Percentiles rank a stretch among this genome's conserved stretches.
These are phyloP conservation scores for Dictyostelium capitatum DNA, from an alignment of 78 protist species.

Conservation along the genomic window DNA sequence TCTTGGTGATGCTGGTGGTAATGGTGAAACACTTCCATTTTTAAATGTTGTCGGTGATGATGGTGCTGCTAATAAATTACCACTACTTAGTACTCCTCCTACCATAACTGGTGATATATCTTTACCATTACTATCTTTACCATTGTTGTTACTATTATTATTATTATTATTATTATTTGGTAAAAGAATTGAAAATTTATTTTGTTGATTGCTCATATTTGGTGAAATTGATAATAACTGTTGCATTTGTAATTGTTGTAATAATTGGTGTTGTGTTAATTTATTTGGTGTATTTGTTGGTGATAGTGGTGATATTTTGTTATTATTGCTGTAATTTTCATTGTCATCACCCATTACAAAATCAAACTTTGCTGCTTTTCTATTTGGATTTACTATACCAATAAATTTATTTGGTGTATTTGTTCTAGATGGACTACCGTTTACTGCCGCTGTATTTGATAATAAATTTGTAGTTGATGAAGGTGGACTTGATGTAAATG, in stretches of 20 bases:
- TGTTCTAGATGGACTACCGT: not conserved
- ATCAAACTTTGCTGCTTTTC: conserved; percentile 49
- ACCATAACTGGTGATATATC: not conserved
- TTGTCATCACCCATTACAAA: not conserved
- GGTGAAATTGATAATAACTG: conserved; percentile 24
- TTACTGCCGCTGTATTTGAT: too few relatives aligned
- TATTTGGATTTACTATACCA: conserved; percentile 2
- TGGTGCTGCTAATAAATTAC: not conserved
- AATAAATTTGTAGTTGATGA: not conserved
- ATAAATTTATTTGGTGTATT: not conserved
- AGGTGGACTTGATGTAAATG: conserved; percentile 17
- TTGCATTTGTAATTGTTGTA: conserved; percentile 32
- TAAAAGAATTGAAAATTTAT: conserved; percentile 59
- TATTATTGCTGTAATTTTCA: not conserved
- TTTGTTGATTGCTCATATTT: not conserved
- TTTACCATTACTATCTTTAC: too few relatives aligned
- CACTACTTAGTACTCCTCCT: not conserved
- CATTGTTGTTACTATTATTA: not conserved
- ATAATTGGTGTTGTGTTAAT: not conserved
- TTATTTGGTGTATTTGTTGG: not conserved
- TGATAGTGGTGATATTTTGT: not conserved
- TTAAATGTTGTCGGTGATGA: conserved; percentile 11
- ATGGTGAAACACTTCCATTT: conserved; percentile 1
- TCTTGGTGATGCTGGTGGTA: conserved; percentile 79
- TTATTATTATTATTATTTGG: conserved; percentile 10